Conservation (phyloP, 2,329 filamentous ascomycete genomes). For the Aspergillus quadricinctus region DNA sequence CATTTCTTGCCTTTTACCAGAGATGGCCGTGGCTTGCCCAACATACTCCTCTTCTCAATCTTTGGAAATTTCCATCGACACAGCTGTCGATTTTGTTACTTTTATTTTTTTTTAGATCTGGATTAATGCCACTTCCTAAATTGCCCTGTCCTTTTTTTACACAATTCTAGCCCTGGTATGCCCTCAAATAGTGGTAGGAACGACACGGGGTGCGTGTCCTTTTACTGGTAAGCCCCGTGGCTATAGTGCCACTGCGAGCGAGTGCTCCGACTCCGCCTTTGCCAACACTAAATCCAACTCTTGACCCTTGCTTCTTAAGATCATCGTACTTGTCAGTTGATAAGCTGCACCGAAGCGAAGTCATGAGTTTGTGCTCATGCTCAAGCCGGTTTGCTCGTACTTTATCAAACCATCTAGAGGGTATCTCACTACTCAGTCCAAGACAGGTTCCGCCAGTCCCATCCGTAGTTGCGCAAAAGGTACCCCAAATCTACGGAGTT, state of each 20-base stretch:
- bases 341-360: not conserved
- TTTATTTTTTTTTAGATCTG: slow-evolving; percentile 17
- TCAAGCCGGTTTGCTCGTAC: not conserved
- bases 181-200: not conserved
- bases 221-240: not conserved
- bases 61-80: slow-evolving; percentile 51
- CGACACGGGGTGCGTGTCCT: slow-evolving; percentile 6
- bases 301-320: too few species aligned
- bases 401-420: not conserved
- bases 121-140: not conserved
- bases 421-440: not conserved
- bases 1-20: slow-evolving; percentile 78
- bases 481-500: slow-evolving; percentile 7
- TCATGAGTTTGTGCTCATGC: not conserved
- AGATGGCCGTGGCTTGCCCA: slow-evolving; percentile 67
- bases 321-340: not conserved
- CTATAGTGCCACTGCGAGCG: not conserved
- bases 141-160: not conserved
- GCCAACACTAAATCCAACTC: not conserved
- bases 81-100: slow-evolving; percentile 40
- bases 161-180: not conserved
- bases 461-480: not conserved
- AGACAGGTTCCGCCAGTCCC: not conserved
- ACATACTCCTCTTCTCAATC: slow-evolving; percentile 56
- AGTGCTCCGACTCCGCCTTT: not conserved